phyloP scores from a whole-genome alignment of 257 asterid species.

The Nicotiana tabacum region DNA sequence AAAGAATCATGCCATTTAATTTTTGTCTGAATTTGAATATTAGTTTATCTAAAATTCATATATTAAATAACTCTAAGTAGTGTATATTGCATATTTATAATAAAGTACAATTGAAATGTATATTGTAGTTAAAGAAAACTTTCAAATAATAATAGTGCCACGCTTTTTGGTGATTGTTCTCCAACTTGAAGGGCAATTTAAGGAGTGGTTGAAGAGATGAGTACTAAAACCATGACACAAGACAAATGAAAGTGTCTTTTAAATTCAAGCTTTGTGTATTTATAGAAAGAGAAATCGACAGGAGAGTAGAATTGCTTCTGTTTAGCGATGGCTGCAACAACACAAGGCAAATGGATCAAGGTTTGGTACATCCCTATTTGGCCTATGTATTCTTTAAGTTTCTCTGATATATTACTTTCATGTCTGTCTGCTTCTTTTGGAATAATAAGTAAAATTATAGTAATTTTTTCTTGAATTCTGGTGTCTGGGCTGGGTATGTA shows the following conservation, averaged over 20 bases:
- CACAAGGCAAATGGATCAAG: conserved; percentile 9
- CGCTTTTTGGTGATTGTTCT: neutral
- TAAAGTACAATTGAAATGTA: no score
- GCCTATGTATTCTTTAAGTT: neutral
- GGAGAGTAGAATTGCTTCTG: neutral
- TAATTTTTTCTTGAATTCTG: neutral
- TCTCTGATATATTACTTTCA: neutral
- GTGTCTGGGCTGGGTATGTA: neutral
- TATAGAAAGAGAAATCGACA: neutral
- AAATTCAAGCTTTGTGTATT: neutral
- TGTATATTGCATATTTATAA: no score
- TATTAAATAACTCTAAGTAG: no score
- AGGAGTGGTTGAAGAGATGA: neutral
- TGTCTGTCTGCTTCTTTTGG: neutral
- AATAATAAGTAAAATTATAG: no score
- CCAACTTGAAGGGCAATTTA: neutral
- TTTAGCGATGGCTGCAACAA: conserved; percentile 5
- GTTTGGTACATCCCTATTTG: neutral
- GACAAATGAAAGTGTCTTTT: neutral
- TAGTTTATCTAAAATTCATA: neutral
- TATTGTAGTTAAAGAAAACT: no score
- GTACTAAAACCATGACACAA: neutral
- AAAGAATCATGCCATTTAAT: neutral
- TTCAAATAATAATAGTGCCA: neutral
- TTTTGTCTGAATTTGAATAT: neutral